Base-by-base conservation (phyloP, 352 stramenopile species). In the Paralagenidium karlingii region DNA sequence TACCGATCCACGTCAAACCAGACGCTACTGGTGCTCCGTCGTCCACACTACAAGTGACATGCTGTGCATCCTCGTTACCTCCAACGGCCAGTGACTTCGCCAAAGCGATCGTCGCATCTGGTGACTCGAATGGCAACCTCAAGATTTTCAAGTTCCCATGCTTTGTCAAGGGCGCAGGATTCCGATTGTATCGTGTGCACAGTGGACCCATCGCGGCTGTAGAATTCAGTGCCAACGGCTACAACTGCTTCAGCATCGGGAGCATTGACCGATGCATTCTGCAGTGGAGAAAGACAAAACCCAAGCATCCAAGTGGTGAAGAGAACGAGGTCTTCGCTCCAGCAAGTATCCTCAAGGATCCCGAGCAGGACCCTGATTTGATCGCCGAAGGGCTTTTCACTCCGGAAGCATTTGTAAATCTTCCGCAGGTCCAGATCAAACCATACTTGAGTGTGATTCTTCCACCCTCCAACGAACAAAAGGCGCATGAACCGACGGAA, bases 371-470 rank as follows among this genome's bases (percentile, higher is more conserved):
- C 29, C 45, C 51, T 11, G 68, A 80, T 32, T 44, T 85, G 8
- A 46, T 65, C 8, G 46, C 45, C 8, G 70, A 85, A 40, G 63
- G 63, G 10, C 54, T 63, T 11, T 81, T 81, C 34, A 32, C 81
- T 10, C 68, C 51, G 2, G 66, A 85, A 33, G 55, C 49, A 7
- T 81, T 80, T 34, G 34, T 73, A n/a, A 81, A 76, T 24, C 38
- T 71, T 11, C 36, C 41, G 3, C 59, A 61, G 13, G n/a, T n/a
- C n/a, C 68, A 81, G 27, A 49, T 78, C 33, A 85, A 80, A 34
- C 68, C 75, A 29, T 88, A 64, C 46, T 18, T 86, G 27, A 84
- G 66, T 11, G 53, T 63, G 13, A 67, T 84, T 21, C 53, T 83
- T 36, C 62, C 68, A 3, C 75, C 75, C 8, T 69, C 63, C 12